These are phyloP conservation scores for Trichophyton simii DNA, from an alignment of 2,329 filamentous ascomycete species.

Conservation along the genomic window DNA sequence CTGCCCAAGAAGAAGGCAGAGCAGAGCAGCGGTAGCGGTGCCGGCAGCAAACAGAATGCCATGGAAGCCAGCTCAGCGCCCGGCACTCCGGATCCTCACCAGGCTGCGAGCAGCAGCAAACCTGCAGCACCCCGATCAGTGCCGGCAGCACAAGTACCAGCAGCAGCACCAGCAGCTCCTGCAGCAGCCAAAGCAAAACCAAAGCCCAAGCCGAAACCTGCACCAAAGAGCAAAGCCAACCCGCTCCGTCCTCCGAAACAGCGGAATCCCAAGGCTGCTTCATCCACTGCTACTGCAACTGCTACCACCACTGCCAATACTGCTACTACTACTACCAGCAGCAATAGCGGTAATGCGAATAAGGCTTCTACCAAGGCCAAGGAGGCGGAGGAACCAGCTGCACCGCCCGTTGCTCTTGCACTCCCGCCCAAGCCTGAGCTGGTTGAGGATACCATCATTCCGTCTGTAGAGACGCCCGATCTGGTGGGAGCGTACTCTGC, in stretches of 20 bases:
- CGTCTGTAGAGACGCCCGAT: slow-evolving; percentile 18
- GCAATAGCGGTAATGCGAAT: not conserved
- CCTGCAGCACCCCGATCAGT: slow-evolving; percentile 14
- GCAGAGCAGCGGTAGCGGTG: slow-evolving; percentile 12
- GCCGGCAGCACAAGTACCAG: slow-evolving; percentile 15
- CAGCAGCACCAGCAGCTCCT: slow-evolving; percentile 16
- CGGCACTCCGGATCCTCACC: slow-evolving; percentile 26
- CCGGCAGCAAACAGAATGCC: slow-evolving; percentile 16
- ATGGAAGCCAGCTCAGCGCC: slow-evolving; percentile 18
- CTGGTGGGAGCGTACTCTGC: slow-evolving; percentile 19
- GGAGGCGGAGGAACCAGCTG: not conserved
- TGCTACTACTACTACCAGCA: no score
- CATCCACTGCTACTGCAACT: not conserved
- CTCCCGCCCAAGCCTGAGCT: slow-evolving; percentile 16
- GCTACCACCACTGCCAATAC: not conserved
- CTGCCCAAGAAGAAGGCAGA: slow-evolving; percentile 30
- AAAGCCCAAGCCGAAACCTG: slow-evolving; percentile 15
- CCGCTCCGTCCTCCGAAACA: slow-evolving; percentile 20
- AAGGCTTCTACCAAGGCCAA: not conserved
- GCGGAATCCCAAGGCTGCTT: not conserved
- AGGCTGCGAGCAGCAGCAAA: slow-evolving; percentile 22
- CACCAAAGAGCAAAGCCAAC: slow-evolving; percentile 18
- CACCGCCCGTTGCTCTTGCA: slow-evolving; percentile 9
- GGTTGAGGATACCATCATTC: slow-evolving; percentile 4
- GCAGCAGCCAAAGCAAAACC: slow-evolving; percentile 17